A percentile compares a stretch with the other conserved stretches of the same genome.
Conservation (phyloP, 2,329 filamentous ascomycete species). For the Ceratocystis papillata region DNA sequence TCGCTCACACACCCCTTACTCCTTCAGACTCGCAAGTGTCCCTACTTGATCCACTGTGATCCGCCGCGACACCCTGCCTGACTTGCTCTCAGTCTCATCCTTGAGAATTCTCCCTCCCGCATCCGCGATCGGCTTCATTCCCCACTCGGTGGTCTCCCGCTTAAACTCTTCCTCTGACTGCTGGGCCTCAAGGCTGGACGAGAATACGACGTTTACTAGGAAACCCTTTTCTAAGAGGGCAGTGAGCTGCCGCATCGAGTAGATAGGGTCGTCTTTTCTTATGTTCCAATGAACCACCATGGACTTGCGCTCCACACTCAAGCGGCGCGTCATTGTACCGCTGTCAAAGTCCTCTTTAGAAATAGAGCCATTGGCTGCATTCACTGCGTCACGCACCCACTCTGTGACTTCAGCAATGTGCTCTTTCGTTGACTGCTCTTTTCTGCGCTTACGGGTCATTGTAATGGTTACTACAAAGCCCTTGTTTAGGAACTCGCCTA, state of each 20-base stretch:
- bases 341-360: conserved; percentile 40
- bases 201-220: not conserved
- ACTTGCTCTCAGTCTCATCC: not conserved
- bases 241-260: not conserved
- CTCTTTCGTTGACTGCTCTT: conserved; percentile 46
- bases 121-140: not conserved
- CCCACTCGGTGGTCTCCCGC: not conserved
- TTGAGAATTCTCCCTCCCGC: not conserved
- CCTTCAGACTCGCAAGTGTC: not conserved
- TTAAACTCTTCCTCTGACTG: not conserved
- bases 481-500: conserved; percentile 59
- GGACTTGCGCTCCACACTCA: conserved; percentile 34
- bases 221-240: not conserved
- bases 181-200: not conserved
- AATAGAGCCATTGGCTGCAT: conserved; percentile 32
- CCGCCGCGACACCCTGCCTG: not conserved
- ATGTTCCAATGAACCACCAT: conserved; percentile 10
- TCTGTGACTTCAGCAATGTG: conserved; percentile 51
- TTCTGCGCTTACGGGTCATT: conserved; percentile 49
- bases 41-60: not conserved
- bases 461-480: conserved; percentile 66
- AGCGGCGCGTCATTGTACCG: conserved; percentile 32
- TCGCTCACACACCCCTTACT: not conserved
- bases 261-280: not conserved
- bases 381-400: conserved; percentile 24